These are phyloP conservation scores for Rhodotorula taiwanensis DNA, from an alignment of 768 basidiomycete species.

Conservation along the genomic window DNA sequence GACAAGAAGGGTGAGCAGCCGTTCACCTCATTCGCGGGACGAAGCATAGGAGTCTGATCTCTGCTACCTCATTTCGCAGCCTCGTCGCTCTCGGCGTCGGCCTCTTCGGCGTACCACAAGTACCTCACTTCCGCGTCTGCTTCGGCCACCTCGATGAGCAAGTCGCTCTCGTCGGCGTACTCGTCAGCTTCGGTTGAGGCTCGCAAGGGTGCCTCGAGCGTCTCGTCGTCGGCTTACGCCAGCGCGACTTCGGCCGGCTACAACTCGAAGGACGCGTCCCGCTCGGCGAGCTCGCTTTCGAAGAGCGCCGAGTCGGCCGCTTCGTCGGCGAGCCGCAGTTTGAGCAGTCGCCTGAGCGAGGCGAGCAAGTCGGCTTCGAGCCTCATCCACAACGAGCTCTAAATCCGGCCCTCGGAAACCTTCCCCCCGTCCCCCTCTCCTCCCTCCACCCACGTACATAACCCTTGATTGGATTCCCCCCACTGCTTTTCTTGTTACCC, in stretches of 20 bases:
- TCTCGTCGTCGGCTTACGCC: slow-evolving; percentile 16
- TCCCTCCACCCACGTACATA: too few relatives aligned
- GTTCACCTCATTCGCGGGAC: neutral
- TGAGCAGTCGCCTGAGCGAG: neutral
- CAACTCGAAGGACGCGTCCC: slow-evolving; percentile 7
- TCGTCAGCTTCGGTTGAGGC: slow-evolving; percentile 6
- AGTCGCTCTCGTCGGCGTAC: slow-evolving; percentile 23
- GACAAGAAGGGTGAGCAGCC: slow-evolving; percentile 20
- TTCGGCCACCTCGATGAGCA: slow-evolving; percentile 21
- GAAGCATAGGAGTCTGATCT: neutral
- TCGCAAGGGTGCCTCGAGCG: neutral
- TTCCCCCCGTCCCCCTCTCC: too few relatives aligned
- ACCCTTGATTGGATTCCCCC: too few relatives aligned
- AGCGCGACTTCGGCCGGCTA: slow-evolving; percentile 10
- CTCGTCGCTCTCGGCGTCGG: slow-evolving; percentile 27
- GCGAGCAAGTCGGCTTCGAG: slow-evolving; percentile 14
- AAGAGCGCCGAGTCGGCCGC: slow-evolving; percentile 2
- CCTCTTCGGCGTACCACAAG: slow-evolving; percentile 12
- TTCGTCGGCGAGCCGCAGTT: neutral
- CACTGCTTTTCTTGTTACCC: too few relatives aligned
- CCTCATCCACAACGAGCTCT: slow-evolving; percentile 19
- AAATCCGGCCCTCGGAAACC: neutral
- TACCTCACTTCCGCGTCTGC: slow-evolving; percentile 15
- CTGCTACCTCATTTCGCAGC: slow-evolving; percentile 5
- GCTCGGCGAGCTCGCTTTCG: neutral